Conservation (phyloP, 192 early-diverging fungal genomes). For the Dissophora ornata region DNA sequence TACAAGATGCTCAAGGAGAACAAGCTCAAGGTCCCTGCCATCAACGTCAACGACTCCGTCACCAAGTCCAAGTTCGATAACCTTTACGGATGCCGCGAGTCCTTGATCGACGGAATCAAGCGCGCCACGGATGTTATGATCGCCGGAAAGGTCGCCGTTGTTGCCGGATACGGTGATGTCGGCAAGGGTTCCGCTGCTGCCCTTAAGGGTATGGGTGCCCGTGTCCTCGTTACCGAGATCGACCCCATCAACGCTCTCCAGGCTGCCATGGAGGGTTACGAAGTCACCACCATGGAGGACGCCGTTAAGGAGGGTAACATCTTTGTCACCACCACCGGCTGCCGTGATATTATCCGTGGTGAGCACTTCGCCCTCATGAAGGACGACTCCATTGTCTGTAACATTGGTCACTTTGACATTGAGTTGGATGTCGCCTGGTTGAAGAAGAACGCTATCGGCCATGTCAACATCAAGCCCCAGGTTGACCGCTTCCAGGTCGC, state of each 20-base stretch:
- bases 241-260: slow-evolving; percentile 99
- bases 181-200: slow-evolving; percentile 99
- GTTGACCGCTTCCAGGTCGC: slow-evolving; percentile 96
- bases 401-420: slow-evolving; percentile 99
- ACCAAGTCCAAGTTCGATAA: slow-evolving; percentile 99
- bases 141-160: slow-evolving; percentile 97
- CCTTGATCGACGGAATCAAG: slow-evolving; percentile 99
- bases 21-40: slow-evolving; percentile 97
- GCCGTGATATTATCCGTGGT: slow-evolving; percentile 97
- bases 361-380: slow-evolving; percentile 86
- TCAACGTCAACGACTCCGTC: slow-evolving; percentile 99
- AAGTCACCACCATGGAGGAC: slow-evolving; percentile 99
- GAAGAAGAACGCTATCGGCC: slow-evolving; percentile 88
- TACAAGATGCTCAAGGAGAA: slow-evolving; percentile 98
- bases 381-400: slow-evolving; percentile 99
- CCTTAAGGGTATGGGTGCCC: slow-evolving; percentile 97
- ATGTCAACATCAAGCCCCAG: slow-evolving; percentile 98
- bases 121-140: slow-evolving; percentile 99
- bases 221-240: slow-evolving; percentile 97
- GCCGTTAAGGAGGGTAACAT: slow-evolving; percentile 92
- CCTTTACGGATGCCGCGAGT: slow-evolving; percentile 99
- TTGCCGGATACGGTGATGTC: slow-evolving; percentile 99
- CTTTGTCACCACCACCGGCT: slow-evolving; percentile 99
- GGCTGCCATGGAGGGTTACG: slow-evolving; percentile 99
- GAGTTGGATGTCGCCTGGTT: slow-evolving; percentile 99